Evolutionary conservation across 257 asterid species (phyloP), one percentile per base, ranked within the genome.

Genomic region (Coffea canephora): DNA sequence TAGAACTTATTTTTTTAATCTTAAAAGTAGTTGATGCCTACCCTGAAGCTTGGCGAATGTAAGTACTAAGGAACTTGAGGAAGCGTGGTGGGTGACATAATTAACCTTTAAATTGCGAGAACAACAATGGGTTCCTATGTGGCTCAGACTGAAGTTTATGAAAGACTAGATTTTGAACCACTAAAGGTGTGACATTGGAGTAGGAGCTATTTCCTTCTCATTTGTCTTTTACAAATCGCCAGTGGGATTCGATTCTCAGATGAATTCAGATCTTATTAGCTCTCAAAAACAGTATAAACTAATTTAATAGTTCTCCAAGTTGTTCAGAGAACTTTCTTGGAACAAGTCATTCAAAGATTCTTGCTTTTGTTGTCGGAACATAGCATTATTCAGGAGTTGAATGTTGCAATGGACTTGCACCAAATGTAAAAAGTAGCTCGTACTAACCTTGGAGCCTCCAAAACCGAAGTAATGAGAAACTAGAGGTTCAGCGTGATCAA

Each of bases 111-210:
- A 3, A 31, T 13, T 13, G 23, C 15, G 0, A 1, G 43, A 31
- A 12, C 7, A 66, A 31, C 45, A 66, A 66, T 66, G 75, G 75
- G 13, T 71, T 71, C 75, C 75, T 45, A 27, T 45, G 25, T 71
- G 59, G 23, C 27, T 45, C 8, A 10, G 13, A 13, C 48, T 11
- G 7, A 46, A 11, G 0, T 5, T 21, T 27, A 21, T 8, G 75
- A 21, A 34, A 19, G 48, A 69, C 21, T 4, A 23, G 8, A 55
- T 18, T 43, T 65, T 27, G 71, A 34, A 14, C 19, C 41, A 2
- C 3, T 27, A 2, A 34, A 36, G 8, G 46, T 15, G 41, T 6
- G 12, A 8, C n/a, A 67, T 67, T 36, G 8, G 9, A 25, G 43
- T 59, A 59, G 59, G 21, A 54, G 5, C 61, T 15, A 13, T 66